Evolutionary conservation across 805 yeast species (phyloP), one percentile per base, ranked within the genome.

Genomic region (Yarrowia sp.): DNA sequence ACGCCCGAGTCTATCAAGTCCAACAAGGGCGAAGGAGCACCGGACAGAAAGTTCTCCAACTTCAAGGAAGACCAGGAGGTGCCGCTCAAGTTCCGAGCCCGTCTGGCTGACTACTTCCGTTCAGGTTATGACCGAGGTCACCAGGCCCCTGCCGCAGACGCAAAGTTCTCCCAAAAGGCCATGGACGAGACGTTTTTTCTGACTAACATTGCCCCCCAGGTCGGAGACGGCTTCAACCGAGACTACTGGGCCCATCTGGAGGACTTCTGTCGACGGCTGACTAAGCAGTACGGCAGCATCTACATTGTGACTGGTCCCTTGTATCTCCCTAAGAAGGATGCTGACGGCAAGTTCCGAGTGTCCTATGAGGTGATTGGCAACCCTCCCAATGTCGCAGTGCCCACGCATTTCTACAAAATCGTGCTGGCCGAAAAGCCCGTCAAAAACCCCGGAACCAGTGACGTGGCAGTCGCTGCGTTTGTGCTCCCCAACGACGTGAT

Each of bases 171-270:
- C 33, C 99, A 95, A 76, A 70, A 74, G 19, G 98, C 98, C 19
- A 93, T 95, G 98, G 88, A 95, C 76, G 96, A 93, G 74, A 95
- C 99, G 0, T 95, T 95, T 72, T 84, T 80, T 68, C 78, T 95
- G 70, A 87, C 96, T 6, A 95, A 95, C 76, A 93, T 95, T 82
- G 84, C 96, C 8, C 99, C 99, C 1, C 99, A 95, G 75, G 97
- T 95, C 3, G 99, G 99, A 3, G 96, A 88, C 5, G 99, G 99
- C 0, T 95, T 95, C 79, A 95, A 95, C 77, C 82, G 99, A 70
- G 98, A 95, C 74, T 89, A 95, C 74, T 95, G 99, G 99, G 96
- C 98, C 0, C 97, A 92, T 74, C 85, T 95, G 66, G 99, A 95
- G 76, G 89, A 89, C 71, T 95, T 95, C 73, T 85, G 87, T 51